These are phyloP conservation scores for Pseudogymnoascus sp. DNA, from an alignment of 2,329 filamentous ascomycete genomes.

Conservation along the genomic window DNA sequence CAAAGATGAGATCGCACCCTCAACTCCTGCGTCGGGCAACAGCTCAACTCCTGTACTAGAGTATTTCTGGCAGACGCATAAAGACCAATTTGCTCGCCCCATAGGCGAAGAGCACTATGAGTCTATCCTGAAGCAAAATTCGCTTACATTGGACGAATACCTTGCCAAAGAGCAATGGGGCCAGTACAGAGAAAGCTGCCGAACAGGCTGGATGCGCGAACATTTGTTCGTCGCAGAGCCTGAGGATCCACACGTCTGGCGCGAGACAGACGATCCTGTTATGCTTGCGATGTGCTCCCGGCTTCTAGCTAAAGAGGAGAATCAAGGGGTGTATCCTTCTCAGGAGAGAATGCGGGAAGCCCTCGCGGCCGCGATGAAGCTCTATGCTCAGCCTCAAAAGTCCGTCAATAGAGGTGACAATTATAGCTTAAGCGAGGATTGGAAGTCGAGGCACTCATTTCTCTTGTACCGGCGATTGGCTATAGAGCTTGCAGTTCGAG, in stretches of 20 bases:
- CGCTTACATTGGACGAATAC: not conserved
- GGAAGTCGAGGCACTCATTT: constrained; percentile 8
- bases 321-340: not conserved
- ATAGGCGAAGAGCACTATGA: not conserved
- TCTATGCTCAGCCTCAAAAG: constrained; percentile 9
- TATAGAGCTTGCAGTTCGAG: constrained; percentile 14
- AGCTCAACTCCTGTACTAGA: not conserved
- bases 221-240: constrained; percentile 14
- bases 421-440: not conserved
- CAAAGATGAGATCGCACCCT: not conserved
- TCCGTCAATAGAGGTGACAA: not conserved
- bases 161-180: constrained; percentile 6
- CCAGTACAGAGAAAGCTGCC: constrained; percentile 13
- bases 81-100: not conserved
- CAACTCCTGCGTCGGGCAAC: not conserved
- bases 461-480: constrained; percentile 13
- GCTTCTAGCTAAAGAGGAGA: constrained; percentile 13
- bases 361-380: constrained; percentile 11
- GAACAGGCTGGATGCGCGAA: constrained; percentile 15
- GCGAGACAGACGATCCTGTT: constrained; percentile 11
- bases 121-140: not conserved
- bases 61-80: not conserved
- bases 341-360: constrained; percentile 7
- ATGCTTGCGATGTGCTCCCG: constrained; percentile 15
- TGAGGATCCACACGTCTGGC: constrained; percentile 13